phyloP scores from a whole-genome alignment of 441 rosid species.

The Biscutella auriculata region DNA sequence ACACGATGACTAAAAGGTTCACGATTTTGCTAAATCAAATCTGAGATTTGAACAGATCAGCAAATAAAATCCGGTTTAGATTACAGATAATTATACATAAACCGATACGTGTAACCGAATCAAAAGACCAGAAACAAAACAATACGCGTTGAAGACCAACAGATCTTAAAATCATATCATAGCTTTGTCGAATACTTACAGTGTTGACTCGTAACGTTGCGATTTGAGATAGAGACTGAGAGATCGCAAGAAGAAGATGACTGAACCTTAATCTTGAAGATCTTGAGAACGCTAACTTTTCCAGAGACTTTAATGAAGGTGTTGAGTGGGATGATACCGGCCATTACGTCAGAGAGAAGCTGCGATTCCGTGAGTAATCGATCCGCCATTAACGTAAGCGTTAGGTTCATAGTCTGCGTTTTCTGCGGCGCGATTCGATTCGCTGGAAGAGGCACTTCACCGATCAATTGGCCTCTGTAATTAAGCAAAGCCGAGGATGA shows the following conservation, averaged over 20 bases:
- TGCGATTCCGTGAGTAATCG: slow-evolving; percentile 34
- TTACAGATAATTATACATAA: no score
- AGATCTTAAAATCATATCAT: neutral
- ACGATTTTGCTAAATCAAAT: neutral
- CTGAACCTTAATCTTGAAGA: slow-evolving; percentile 31
- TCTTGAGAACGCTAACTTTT: slow-evolving; percentile 36
- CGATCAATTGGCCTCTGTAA: slow-evolving; percentile 47
- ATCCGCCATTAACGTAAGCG: slow-evolving; percentile 55
- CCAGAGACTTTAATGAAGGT: slow-evolving; percentile 35
- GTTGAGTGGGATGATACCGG: slow-evolving; percentile 36
- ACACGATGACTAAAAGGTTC: slow-evolving; percentile 4
- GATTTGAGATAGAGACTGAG: slow-evolving; percentile 26
- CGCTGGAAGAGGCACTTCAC: slow-evolving; percentile 56
- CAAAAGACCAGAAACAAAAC: neutral
- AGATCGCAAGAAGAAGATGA: slow-evolving; percentile 49
- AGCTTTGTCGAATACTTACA: slow-evolving; percentile 48
- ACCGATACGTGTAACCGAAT: neutral
- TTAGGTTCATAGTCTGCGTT: slow-evolving; percentile 33
- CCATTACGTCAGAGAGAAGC: slow-evolving; percentile 23
- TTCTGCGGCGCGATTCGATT: slow-evolving; percentile 31
- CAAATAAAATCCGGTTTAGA: no score
- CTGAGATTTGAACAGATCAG: neutral
- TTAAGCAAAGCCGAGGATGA: slow-evolving; percentile 35
- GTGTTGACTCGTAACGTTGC: slow-evolving; percentile 34
- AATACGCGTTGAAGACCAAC: neutral